Evolutionary conservation across 1,139 yeast species (phyloP).

Genomic region (Arxiozyma telluris): DNA sequence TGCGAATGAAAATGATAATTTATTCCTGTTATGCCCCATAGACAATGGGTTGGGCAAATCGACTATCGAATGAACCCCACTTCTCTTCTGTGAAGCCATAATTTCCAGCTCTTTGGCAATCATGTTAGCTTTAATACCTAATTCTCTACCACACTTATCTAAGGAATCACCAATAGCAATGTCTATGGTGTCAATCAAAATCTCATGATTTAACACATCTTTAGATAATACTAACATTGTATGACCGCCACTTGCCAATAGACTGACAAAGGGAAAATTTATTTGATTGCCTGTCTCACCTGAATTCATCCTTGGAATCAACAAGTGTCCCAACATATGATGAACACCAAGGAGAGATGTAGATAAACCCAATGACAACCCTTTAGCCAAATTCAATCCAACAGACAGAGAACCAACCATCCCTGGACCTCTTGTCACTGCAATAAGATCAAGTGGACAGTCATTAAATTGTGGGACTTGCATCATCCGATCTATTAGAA

Average conservation of each 20-base stretch:
- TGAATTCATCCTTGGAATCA: constrained; percentile 49
- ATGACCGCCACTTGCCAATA: constrained; percentile 91
- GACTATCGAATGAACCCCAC: constrained; percentile 6
- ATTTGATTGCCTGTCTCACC: constrained; percentile 12
- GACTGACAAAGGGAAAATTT: constrained; percentile 66
- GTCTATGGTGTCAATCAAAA: constrained; percentile 69
- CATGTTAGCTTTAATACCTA: constrained; percentile 76
- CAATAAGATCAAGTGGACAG: constrained; percentile 59
- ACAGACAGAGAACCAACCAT: constrained; percentile 84
- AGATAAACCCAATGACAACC: constrained; percentile 68
- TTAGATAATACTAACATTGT: constrained; percentile 73
- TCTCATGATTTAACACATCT: constrained; percentile 54
- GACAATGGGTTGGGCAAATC: constrained; percentile 45
- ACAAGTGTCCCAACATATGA: constrained; percentile 89
- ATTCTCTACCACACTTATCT: constrained; percentile 83
- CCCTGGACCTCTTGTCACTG: constrained; percentile 96
- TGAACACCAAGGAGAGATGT: constrained; percentile 83
- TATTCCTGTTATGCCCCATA: constrained; percentile 37
- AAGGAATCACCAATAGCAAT: constrained; percentile 91
- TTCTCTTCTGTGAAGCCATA: constrained; percentile 24
- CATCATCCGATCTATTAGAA: constrained; percentile 36
- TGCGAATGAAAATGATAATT: constrained; percentile 64
- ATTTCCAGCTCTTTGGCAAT: constrained; percentile 74
- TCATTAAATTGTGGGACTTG: constrained; percentile 14
- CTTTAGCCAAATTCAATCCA: constrained; percentile 79